Percentiles rank a stretch among this genome's conserved stretches.
Conservation (phyloP, 106 monocot genomes). For the Cymbidium sinense region DNA sequence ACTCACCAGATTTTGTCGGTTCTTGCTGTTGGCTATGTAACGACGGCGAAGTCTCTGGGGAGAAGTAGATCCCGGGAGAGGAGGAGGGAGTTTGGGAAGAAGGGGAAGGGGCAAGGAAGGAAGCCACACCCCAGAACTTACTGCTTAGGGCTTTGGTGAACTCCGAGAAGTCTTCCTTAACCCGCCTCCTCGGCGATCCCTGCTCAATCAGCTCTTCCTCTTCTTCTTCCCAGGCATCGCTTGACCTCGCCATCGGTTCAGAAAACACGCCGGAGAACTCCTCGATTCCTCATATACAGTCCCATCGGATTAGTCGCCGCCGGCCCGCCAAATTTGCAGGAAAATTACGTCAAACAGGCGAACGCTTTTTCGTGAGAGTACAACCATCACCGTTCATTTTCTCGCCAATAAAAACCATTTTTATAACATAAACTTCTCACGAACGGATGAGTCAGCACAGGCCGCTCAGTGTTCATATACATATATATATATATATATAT, state of each 20-base stretch:
- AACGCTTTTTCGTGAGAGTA: no score
- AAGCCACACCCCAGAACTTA: constrained; percentile 86
- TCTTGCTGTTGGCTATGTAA: neutral
- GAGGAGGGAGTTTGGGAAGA: constrained; percentile 1
- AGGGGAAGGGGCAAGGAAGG: constrained; percentile 85
- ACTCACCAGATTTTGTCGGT: neutral
- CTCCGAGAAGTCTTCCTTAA: constrained; percentile 87
- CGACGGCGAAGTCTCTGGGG: neutral
- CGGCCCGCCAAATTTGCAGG: neutral
- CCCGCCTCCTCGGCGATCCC: constrained; percentile 40
- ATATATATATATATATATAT: no score
- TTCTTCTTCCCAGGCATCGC: neutral
- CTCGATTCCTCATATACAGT: neutral
- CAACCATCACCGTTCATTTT: no score
- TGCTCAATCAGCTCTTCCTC: constrained; percentile 9
- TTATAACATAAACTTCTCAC: no score
- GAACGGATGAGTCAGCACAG: no score
- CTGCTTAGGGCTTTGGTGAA: constrained; percentile 74
- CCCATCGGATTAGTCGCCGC: neutral
- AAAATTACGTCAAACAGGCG: no score
- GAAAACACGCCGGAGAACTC: neutral
- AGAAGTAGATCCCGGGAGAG: neutral
- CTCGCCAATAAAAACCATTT: no score
- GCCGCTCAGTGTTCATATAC: no score
- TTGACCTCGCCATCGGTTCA: neutral